Evolutionary conservation across 1,284 basidiomycete genomes (phyloP), one percentile per base, ranked within the genome.

Genomic region (Trichosporon faecale): DNA sequence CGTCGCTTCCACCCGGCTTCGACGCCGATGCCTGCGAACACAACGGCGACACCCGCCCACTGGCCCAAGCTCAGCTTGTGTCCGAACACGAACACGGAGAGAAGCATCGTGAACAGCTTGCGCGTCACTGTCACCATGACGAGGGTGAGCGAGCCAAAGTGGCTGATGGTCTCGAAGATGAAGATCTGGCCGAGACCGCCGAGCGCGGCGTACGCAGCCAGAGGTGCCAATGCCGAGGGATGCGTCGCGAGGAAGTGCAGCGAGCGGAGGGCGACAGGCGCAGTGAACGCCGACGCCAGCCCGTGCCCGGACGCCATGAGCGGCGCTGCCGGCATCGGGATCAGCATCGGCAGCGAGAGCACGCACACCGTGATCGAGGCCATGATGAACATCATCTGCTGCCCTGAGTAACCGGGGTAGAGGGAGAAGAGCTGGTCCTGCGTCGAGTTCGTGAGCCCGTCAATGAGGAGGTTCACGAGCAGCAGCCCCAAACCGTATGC

Each of bases 331-430:
- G 82, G 68, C 69, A 80, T 72, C 60, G 78, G 73, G 29, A 77
- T 67, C 69, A 83, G 89, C 27, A 94, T 86, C 2, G 90, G 82
- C 12, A 90, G 89, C 40, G 94, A 86, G 40, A 88, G 80, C 5
- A 87, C 84, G 46, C 89, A 64, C 52, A 81, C 77, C 1, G 93
- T 92, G 80, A 91, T 91, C 83, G 94, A 90, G 3, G 82, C 78
- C 84, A 85, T 98, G 89, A 91, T 96, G 80, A 99, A 91, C 97
- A 99, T 99, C 95, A 99, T 98, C 82, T 99, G 96, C 81, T 97
- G 95, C 3, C 97, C 97, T 29, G 82, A 79, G 68, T 78, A 81
- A 12, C 65, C 35, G 2, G 74, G 77, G 69, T 83, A 81, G 5
- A 78, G 76, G 14, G 78, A 86, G 82, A 99, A 99, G 72, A 99